phyloP scores from a whole-genome alignment of 2,329 filamentous ascomycete genomes.

The Chaetothyriales sp. region DNA sequence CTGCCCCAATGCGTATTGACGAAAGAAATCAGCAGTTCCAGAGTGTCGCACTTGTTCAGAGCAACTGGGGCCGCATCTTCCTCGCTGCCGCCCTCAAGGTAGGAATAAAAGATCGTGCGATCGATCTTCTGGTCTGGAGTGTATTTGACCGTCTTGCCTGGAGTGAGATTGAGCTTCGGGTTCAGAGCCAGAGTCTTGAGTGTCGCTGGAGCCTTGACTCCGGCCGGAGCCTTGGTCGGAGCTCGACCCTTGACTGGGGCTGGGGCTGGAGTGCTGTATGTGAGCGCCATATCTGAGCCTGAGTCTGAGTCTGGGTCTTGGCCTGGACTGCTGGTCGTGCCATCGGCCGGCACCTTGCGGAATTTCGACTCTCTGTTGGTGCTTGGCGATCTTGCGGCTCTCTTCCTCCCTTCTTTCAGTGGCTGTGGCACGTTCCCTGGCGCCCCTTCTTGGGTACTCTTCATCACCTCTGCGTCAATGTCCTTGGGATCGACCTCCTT shows the following conservation, averaged over 20 bases:
- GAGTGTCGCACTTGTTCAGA: background rate
- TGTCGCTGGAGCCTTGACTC: background rate
- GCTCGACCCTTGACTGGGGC: background rate
- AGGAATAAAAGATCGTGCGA: background rate
- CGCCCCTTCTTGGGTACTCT: background rate
- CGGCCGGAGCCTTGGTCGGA: background rate
- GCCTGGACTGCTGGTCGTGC: background rate
- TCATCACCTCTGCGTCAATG: background rate
- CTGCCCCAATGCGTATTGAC: slow-evolving; percentile 8
- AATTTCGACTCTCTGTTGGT: background rate
- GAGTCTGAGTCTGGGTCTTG: no score
- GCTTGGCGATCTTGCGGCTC: background rate
- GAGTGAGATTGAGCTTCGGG: no score
- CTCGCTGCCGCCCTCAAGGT: background rate
- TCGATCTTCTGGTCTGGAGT: background rate
- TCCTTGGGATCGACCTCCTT: slow-evolving; percentile 20
- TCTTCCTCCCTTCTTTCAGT: background rate
- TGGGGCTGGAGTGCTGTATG: background rate
- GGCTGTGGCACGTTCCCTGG: background rate
- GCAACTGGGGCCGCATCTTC: background rate
- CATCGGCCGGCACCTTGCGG: background rate
- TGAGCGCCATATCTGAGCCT: background rate
- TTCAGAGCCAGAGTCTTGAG: background rate
- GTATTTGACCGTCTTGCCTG: background rate
- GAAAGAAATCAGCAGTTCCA: slow-evolving; percentile 8